Evolutionary conservation across 164 flowering plant genomes (phyloP).

Genomic region (Magnolia changhungtana): DNA sequence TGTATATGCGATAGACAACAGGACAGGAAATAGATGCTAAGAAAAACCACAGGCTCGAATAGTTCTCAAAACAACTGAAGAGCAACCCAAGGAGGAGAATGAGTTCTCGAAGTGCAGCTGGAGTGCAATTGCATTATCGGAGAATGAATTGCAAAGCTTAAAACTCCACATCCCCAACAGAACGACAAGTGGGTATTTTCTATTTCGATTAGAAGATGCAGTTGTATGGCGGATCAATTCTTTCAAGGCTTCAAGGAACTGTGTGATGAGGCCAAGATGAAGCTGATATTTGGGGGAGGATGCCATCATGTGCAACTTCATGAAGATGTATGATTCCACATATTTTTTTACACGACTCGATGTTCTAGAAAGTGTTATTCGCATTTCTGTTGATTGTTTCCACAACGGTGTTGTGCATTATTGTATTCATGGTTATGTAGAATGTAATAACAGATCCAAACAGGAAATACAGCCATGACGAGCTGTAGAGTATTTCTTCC

Average conservation of each 20-base stretch:
- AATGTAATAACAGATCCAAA: neutral
- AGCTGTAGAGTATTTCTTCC: neutral
- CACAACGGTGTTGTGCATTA: neutral
- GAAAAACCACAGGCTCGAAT: neutral
- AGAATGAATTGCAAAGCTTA: neutral
- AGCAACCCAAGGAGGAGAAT: neutral
- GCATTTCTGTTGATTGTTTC: neutral
- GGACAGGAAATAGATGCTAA: conserved; percentile 15
- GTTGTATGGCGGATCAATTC: neutral
- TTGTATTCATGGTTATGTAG: neutral
- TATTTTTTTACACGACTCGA: neutral
- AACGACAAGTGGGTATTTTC: neutral
- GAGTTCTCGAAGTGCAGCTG: neutral
- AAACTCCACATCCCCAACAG: neutral
- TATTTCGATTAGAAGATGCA: neutral
- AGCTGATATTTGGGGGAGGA: neutral
- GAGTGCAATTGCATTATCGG: neutral
- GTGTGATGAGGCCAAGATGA: neutral
- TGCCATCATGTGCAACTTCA: neutral
- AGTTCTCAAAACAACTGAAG: neutral
- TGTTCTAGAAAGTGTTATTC: neutral
- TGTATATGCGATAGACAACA: conserved; percentile 69
- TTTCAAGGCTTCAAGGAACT: neutral
- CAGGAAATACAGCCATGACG: no score
- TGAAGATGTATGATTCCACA: neutral